phyloP scores from a whole-genome alignment of 2,329 filamentous ascomycete genomes.

The Plectosphaerella cucumerina region DNA sequence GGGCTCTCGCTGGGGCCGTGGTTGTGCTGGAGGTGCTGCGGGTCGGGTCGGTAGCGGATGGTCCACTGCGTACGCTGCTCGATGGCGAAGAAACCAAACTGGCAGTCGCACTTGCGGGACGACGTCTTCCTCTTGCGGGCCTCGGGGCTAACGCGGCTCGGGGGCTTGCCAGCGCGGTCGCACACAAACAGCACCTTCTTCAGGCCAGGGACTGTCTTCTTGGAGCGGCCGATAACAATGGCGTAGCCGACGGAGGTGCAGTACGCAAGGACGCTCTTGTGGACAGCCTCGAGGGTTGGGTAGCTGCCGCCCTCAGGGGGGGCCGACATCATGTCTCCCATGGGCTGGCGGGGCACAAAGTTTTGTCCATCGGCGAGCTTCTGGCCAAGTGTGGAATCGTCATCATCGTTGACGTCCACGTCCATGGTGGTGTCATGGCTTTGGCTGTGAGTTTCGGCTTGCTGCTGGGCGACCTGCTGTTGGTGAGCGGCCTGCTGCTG shows the following conservation, averaged over 20 bases:
- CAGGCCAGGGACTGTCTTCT: constrained; percentile 62
- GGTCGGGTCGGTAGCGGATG: constrained; percentile 59
- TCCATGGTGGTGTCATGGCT: constrained; percentile 42
- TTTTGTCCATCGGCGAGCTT: constrained; percentile 40
- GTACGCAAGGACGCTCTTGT: constrained; percentile 60
- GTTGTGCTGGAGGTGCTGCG: constrained; percentile 56
- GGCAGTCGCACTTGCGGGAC: constrained; percentile 65
- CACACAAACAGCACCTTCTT: constrained; percentile 67
- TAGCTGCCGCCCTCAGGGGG: constrained; percentile 62
- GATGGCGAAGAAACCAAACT: constrained; percentile 67
- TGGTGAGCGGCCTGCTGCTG: constrained; percentile 21
- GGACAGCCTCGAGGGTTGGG: constrained; percentile 59
- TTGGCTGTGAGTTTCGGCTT: constrained; percentile 13
- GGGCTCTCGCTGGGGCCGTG: constrained; percentile 64
- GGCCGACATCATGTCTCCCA: constrained; percentile 58
- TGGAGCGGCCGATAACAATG: constrained; percentile 63
- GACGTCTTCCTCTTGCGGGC: constrained; percentile 62
- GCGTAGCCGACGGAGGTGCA: constrained; percentile 65
- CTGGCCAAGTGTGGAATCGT: constrained; percentile 43
- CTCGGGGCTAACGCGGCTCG: constrained; percentile 58
- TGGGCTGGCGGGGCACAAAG: constrained; percentile 48
- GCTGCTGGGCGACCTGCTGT: constrained; percentile 16
- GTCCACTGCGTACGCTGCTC: constrained; percentile 66
- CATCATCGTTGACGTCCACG: constrained; percentile 44
- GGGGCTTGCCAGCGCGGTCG: constrained; percentile 60